These are phyloP conservation scores for Metarhizium anisopliae DNA, from an alignment of 2,329 filamentous ascomycete species.

Conservation along the genomic window DNA sequence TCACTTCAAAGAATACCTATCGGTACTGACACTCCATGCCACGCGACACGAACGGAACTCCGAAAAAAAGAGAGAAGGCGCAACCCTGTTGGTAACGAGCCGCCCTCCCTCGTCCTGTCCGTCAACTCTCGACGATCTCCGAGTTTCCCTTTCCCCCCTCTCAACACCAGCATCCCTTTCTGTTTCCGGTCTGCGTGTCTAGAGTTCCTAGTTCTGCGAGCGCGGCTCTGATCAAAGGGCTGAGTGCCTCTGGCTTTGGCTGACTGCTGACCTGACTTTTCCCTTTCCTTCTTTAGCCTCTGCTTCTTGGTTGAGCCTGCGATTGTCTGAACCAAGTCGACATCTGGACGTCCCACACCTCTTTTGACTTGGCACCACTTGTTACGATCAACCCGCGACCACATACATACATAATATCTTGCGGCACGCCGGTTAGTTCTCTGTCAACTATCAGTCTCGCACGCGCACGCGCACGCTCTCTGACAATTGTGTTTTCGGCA, in stretches of 20 bases:
- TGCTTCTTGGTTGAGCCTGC: not conserved
- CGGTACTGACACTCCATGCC: not conserved
- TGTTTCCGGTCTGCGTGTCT: not conserved
- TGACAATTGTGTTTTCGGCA: not conserved
- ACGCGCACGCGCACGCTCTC: not conserved
- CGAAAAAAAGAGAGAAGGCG: not conserved
- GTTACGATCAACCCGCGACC: not conserved
- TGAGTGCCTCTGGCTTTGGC: not conserved
- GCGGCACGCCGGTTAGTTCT: constrained; percentile 1
- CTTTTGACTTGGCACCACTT: not conserved
- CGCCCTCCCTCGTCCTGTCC: not conserved
- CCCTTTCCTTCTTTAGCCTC: not conserved
- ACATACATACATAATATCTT: not conserved
- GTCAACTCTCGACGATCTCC: not conserved
- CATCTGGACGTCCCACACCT: not conserved
- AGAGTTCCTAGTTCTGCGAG: not conserved
- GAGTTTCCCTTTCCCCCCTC: not conserved
- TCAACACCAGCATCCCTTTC: not conserved
- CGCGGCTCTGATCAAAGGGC: not conserved
- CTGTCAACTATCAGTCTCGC: not conserved
- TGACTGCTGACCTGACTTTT: not conserved
- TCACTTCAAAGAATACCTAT: not conserved
- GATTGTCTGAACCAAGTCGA: not conserved
- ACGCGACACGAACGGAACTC: not conserved
- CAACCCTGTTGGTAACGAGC: not conserved